Evolutionary conservation across 306 rosid species (phyloP).

Genomic region (Cucurbita ficifolia): DNA sequence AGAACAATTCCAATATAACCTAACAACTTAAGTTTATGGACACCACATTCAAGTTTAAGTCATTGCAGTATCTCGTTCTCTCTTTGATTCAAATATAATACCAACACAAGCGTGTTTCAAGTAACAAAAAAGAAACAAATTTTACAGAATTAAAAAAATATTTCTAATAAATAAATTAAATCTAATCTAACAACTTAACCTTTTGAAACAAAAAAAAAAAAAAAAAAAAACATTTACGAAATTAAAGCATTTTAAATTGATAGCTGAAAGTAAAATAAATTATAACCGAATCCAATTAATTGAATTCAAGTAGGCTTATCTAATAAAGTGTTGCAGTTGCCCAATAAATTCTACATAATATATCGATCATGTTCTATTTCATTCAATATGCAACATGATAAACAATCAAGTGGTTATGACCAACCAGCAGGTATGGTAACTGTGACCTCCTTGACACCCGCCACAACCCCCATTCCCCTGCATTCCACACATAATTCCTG

Average conservation of each 20-base stretch:
- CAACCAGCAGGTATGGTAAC: constrained; percentile 91
- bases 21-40: neutral
- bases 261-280: neutral
- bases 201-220: neutral
- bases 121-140: neutral
- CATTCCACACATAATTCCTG: constrained; percentile 67
- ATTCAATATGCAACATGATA: neutral
- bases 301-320: neutral
- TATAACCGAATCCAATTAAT: neutral
- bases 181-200: neutral
- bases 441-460: constrained; percentile 64
- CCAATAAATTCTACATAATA: neutral
- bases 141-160: neutral
- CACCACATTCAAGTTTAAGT: neutral
- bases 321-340: neutral
- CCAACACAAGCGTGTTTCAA: neutral
- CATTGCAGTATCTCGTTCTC: neutral
- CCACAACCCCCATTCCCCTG: constrained; percentile 72
- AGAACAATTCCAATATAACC: neutral
- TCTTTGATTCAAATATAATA: neutral
- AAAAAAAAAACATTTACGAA: neutral
- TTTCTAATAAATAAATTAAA: neutral
- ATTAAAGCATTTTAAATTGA: neutral
- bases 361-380: neutral
- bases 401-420: constrained; percentile 10